Base-by-base conservation (phyloP, 2,329 filamentous ascomycete species). In the Fusarium annulatum region DNA sequence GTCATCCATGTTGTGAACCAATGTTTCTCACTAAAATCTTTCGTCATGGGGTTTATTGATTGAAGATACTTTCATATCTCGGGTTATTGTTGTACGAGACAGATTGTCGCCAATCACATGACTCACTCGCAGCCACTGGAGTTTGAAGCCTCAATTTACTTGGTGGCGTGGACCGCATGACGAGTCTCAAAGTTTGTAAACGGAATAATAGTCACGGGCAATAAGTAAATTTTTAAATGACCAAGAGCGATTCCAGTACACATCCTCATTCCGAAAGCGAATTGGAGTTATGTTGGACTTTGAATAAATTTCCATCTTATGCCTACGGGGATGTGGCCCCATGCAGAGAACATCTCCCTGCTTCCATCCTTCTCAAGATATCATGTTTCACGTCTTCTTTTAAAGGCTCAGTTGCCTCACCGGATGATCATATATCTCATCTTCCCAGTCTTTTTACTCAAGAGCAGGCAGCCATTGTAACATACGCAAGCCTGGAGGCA, bases 201-300 rank as follows among this genome's bases (percentile, higher is more conserved):
- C 12, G 42, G 10, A 12, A 23, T 12, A 21, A 28, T 9, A 46
- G 11, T 9, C 11, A 19, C 43, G 11, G 11, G 23, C 16, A 19
- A 19, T 14, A 19, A 14, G 5, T n/a, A 12, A 7, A 33, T 7
- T 9, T 8, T n/a, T 4, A 11, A 2, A 18, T n/a, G 1, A n/a
- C 7, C 1, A 12, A n/a, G 7, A 18, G 3, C 5, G 8, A n/a
- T 18, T 0, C 3, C 3, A 9, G 12, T n/a, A 4, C 7, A 7
- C 7, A 14, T 16, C 8, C 2, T 21, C 9, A 5, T 9, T 8
- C 3, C 5, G 4, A 2, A 3, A 9, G 7, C 11, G 9, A 28
- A 21, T 21, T 15, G 9, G 23, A 38, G 7, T 12, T 28, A 19
- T 11, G 7, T 4, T 28, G 33, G 18, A 6, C 18, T 38, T 38